Percentiles rank a stretch among this genome's conserved stretches.
phyloP scores from a whole-genome alignment of 2,329 filamentous ascomycete species.

The Claviceps paspali region DNA sequence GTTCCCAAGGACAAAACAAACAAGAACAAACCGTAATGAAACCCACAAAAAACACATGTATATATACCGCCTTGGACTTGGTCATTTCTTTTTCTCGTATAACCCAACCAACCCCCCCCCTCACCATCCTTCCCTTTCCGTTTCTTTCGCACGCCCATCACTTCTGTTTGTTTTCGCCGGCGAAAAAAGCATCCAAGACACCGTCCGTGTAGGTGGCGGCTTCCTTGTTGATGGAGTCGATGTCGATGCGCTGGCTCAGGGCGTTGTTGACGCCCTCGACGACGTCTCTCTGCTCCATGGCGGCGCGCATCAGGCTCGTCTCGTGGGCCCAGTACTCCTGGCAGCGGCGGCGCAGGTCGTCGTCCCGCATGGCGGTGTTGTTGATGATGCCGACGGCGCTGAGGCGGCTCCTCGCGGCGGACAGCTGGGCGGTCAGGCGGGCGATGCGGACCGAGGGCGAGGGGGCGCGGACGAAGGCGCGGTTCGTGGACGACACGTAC shows the following conservation, averaged over 20 bases:
- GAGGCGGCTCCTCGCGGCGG: constrained; percentile 48
- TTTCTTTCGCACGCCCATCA: no score
- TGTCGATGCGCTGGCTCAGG: constrained; percentile 47
- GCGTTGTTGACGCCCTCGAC: constrained; percentile 56
- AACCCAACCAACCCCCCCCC: no score
- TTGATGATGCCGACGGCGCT: constrained; percentile 59
- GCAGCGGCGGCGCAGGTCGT: constrained; percentile 47
- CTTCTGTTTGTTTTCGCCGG: not conserved
- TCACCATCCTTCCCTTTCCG: no score
- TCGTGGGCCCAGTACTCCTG: constrained; percentile 73
- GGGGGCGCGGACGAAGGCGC: constrained; percentile 52
- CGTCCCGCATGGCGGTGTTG: constrained; percentile 66
- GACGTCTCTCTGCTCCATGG: constrained; percentile 67
- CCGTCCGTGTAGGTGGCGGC: constrained; percentile 45
- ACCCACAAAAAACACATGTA: no score
- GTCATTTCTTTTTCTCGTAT: no score
- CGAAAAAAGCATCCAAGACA: constrained; percentile 19
- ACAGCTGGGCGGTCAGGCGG: constrained; percentile 37
- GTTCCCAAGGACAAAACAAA: no score
- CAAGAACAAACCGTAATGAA: no score
- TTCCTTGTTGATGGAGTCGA: constrained; percentile 43
- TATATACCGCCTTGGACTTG: no score
- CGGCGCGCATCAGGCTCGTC: constrained; percentile 52
- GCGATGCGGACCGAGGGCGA: constrained; percentile 53
- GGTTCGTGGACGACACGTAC: constrained; percentile 66